phyloP scores from a whole-genome alignment of 1,284 basidiomycete genomes.

The Ganoderma leucocontextum region DNA sequence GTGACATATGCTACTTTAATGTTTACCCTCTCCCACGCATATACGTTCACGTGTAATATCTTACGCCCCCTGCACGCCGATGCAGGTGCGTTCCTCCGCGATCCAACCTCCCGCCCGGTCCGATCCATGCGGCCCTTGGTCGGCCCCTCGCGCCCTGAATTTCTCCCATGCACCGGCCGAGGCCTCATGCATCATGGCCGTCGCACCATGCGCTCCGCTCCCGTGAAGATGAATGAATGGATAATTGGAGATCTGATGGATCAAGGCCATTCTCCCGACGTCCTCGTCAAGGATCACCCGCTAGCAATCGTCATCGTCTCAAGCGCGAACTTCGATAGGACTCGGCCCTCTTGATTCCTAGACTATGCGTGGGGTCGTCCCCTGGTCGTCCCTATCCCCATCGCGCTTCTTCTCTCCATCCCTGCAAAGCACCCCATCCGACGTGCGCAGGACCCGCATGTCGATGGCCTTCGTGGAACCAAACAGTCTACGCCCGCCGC shows the following conservation, averaged over 20 bases:
- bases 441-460: neutral
- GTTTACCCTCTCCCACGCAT: constrained; percentile 5
- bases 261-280: neutral
- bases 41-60: constrained; percentile 22
- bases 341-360: neutral
- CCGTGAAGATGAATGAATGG: neutral
- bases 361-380: too few relatives aligned
- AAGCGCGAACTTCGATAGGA: neutral
- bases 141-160: constrained; percentile 3
- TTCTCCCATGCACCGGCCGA: neutral
- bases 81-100: constrained; percentile 9
- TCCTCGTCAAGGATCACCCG: neutral
- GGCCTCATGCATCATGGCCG: neutral
- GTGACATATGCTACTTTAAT: constrained; percentile 21
- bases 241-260: constrained; percentile 5
- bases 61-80: constrained; percentile 15
- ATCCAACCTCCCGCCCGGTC: neutral
- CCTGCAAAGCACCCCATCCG: constrained; percentile 1
- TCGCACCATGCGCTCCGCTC: constrained; percentile 2
- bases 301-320: neutral
- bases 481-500: neutral
- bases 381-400: neutral
- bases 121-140: constrained; percentile 3
- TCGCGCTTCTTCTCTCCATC: constrained; percentile 1
- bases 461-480: neutral